Base-by-base conservation (phyloP, 225 moss, liverwort and hornwort genomes). In the Lunularia cruciata region DNA sequence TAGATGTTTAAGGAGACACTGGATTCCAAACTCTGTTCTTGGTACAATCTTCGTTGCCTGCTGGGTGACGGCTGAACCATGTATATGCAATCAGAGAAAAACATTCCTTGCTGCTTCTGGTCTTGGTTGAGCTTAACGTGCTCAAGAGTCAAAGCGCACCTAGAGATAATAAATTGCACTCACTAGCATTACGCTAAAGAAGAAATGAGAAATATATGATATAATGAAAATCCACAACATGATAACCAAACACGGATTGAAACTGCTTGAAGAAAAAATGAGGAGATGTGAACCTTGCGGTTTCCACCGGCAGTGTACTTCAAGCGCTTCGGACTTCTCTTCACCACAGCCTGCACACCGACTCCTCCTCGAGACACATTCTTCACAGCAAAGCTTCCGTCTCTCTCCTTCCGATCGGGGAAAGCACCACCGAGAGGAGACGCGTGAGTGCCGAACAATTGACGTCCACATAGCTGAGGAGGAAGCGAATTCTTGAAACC, bases 251-350 rank as follows among this genome's bases (percentile, higher is more conserved):
- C 6, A 48, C 5, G 3, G 3, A 2, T 19, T 20, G 19, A 2
- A 48, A 48, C 22, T 6, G 5, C 3, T 48, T 18, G 47, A n/a
- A 47, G 4, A 47, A 3, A 14, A 14, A 19, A 47, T 1, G 15
- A 13, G 18, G 0, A 18, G 18, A 57, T 8, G 36, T 35, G 0
- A 58, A 33, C 94, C 88, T 92, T 92, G 37, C 92, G 86, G 26
- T 82, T 75, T 39, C 70, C 85, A 72, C 78, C 73, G 57, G 74
- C 77, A 26, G 88, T 75, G 23, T 95, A 95, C 70, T 88, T 95
- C 60, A 90, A 83, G 38, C 92, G 83, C 86, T 95, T 95, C 61
- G 95, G 95, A 60, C 88, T 95, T 39, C 95, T 86, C 78, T 92
- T 95, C 56, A 91, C 79, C 15, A 81, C 46, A 64, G 94, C 89